Conservation (phyloP, 352 stramenopile species). For the Hyphochytrium catenoides region DNA sequence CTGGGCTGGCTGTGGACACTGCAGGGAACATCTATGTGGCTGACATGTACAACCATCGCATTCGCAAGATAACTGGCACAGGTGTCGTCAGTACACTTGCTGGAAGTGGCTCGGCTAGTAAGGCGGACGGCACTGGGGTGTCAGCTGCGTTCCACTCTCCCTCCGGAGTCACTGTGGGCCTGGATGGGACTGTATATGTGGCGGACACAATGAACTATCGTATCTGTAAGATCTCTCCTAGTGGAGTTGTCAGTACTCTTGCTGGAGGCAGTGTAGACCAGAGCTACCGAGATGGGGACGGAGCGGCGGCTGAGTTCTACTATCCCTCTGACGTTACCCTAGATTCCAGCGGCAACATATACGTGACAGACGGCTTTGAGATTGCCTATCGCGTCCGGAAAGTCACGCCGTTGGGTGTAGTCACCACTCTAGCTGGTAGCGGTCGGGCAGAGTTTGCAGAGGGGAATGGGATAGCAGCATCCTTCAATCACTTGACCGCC, state of each 20-base stretch:
- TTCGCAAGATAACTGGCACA: constrained; percentile 61
- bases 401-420: too few species aligned
- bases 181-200: constrained; percentile 25
- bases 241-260: too few species aligned
- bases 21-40: constrained; percentile 77
- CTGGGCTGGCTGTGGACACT: constrained; percentile 70
- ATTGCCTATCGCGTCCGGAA: too few species aligned
- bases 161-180: constrained; percentile 28
- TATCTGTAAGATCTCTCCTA: constrained; percentile 57
- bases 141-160: constrained; percentile 29
- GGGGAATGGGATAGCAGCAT: too few species aligned
- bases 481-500: too few species aligned
- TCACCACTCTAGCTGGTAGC: too few species aligned
- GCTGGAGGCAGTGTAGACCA: constrained; percentile 22
- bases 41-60: constrained; percentile 79
- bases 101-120: constrained; percentile 21
- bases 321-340: constrained; percentile 65
- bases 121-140: constrained; percentile 17
- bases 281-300: constrained; percentile 20
- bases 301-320: constrained; percentile 19
- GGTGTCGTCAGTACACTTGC: too few species aligned
- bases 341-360: constrained; percentile 70
- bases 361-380: too few species aligned
- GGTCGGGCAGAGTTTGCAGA: too few species aligned
- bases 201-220: constrained; percentile 55